Evolutionary conservation across 106 monocot genomes (phyloP).

Genomic region (Dioscorea dumetorum): DNA sequence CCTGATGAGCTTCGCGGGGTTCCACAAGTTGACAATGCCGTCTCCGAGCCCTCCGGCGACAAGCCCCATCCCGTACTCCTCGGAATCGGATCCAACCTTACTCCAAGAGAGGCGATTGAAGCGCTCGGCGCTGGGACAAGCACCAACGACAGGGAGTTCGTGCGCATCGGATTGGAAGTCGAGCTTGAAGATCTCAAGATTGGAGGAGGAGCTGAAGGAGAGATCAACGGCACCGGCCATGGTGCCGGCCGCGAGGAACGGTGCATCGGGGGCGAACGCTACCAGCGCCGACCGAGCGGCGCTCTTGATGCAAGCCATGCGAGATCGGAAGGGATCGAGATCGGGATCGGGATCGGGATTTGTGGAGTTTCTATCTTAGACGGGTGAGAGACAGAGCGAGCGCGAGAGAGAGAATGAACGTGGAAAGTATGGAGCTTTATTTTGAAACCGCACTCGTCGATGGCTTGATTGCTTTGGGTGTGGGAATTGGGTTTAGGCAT

Average conservation of each 20-base stretch:
- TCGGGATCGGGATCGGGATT: too few species aligned
- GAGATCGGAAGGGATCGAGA: too few species aligned
- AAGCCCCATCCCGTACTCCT: slow-evolving; percentile 61
- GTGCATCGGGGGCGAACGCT: slow-evolving; percentile 76
- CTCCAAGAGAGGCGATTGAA: slow-evolving; percentile 92
- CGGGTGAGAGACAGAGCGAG: too few species aligned
- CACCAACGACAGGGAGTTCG: slow-evolving; percentile 57
- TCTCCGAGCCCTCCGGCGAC: slow-evolving; percentile 84
- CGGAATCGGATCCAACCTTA: slow-evolving; percentile 25
- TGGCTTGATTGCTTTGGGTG: too few species aligned
- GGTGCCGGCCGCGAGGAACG: slow-evolving; percentile 83
- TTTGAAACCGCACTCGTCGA: too few species aligned
- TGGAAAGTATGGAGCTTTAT: too few species aligned
- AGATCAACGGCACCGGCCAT: slow-evolving; percentile 92
- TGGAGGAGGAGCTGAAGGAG: slow-evolving; percentile 83
- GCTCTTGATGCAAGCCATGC: slow-evolving; percentile 94
- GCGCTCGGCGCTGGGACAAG: slow-evolving; percentile 60
- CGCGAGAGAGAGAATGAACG: too few species aligned
- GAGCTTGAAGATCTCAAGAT: slow-evolving; percentile 86
- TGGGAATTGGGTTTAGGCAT: too few species aligned
- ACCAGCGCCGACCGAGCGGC: slow-evolving; percentile 79
- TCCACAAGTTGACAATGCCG: slow-evolving; percentile 78
- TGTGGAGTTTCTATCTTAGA: too few species aligned
- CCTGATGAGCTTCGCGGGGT: slow-evolving; percentile 64
- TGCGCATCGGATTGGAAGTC: slow-evolving; percentile 65